Evolutionary conservation across 2,329 filamentous ascomycete genomes (phyloP).

Genomic region (Dactylonectria estremocensis): DNA sequence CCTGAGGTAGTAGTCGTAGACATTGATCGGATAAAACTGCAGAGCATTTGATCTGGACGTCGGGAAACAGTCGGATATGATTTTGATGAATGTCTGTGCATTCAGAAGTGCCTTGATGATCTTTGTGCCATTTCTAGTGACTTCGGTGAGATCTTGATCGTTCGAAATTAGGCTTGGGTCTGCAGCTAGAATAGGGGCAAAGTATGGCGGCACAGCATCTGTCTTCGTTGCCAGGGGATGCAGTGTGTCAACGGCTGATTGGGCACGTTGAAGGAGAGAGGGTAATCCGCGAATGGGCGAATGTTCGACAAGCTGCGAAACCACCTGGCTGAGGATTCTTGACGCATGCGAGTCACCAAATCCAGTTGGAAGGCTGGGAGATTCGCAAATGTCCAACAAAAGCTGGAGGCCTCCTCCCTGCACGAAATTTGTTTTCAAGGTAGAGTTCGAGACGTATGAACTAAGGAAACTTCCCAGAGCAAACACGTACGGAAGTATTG

Average conservation of each 20-base stretch:
- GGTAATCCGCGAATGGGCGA: conserved; percentile 87
- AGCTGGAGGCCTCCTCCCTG: conserved; percentile 85
- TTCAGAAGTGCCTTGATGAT: conserved; percentile 85
- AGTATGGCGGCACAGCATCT: conserved; percentile 74
- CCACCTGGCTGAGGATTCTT: conserved; percentile 79
- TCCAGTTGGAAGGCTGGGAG: conserved; percentile 81
- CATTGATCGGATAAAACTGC: conserved; percentile 82
- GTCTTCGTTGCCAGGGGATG: conserved; percentile 72
- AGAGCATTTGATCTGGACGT: conserved; percentile 75
- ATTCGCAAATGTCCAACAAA: conserved; percentile 86
- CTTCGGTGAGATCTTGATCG: conserved; percentile 54
- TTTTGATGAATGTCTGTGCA: conserved; percentile 81
- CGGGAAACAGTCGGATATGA: conserved; percentile 82
- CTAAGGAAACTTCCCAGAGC: conserved; percentile 83
- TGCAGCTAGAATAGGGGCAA: conserved; percentile 75
- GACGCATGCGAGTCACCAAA: conserved; percentile 75
- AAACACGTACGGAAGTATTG: conserved; percentile 79
- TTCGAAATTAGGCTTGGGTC: conserved; percentile 53
- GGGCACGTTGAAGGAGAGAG: conserved; percentile 82
- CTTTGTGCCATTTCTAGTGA: conserved; percentile 77
- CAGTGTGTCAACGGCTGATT: conserved; percentile 78
- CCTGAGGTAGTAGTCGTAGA: conserved; percentile 86
- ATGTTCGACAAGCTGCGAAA: conserved; percentile 84
- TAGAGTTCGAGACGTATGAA: conserved; percentile 81
- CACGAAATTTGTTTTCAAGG: conserved; percentile 81